These are phyloP conservation scores for Rauvolfia tetraphylla DNA, from an alignment of 257 asterid species.

Conservation along the genomic window DNA sequence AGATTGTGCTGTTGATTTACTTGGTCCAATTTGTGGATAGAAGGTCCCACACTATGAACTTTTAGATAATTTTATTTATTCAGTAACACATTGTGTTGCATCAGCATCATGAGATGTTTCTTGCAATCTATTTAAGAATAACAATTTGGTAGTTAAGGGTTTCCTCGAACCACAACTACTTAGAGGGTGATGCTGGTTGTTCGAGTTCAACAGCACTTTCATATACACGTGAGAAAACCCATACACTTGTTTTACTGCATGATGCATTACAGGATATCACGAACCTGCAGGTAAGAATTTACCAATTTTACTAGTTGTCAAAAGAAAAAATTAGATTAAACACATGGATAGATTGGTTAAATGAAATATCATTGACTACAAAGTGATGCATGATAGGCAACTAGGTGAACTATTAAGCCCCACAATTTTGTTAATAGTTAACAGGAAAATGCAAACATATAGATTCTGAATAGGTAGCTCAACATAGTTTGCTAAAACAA, in stretches of 20 bases:
- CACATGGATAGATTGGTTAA: neutral
- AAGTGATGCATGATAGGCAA: neutral
- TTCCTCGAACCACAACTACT: neutral
- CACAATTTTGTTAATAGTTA: neutral
- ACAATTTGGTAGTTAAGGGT: neutral
- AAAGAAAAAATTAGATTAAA: neutral
- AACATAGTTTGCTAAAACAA: too few relatives aligned
- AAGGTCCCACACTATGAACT: neutral
- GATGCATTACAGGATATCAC: neutral
- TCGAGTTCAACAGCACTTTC: neutral
- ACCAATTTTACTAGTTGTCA: neutral
- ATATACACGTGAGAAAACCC: neutral
- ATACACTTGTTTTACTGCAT: neutral
- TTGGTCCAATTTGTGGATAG: neutral
- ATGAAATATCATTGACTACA: neutral
- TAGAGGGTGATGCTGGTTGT: neutral
- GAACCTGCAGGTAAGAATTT: neutral
- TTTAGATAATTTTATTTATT: neutral
- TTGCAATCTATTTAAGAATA: neutral
- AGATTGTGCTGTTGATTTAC: neutral
- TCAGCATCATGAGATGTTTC: neutral
- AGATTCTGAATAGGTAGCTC: neutral
- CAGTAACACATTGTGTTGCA: neutral
- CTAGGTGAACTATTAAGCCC: neutral
- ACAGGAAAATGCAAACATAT: neutral